Conservation (phyloP, 2,329 filamentous ascomycete genomes). For the Colletotrichum sp. region DNA sequence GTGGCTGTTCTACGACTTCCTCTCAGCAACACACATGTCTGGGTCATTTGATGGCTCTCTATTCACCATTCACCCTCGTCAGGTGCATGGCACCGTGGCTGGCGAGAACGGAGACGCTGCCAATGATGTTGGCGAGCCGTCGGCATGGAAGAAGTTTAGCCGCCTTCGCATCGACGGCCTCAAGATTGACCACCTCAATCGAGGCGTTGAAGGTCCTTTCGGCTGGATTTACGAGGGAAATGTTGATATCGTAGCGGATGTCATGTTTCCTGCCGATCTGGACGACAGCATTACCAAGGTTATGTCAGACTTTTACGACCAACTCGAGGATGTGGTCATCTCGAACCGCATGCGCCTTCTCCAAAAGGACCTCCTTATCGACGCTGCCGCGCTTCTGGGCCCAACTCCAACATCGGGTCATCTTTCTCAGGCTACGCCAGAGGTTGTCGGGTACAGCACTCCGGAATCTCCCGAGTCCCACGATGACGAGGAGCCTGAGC, state of each 20-base stretch:
- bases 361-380: constrained; percentile 45
- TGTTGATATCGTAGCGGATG: constrained; percentile 93
- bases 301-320: constrained; percentile 96
- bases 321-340: constrained; percentile 89
- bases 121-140: constrained; percentile 67
- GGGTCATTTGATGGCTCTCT: constrained; percentile 94
- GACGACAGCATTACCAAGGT: constrained; percentile 92
- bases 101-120: constrained; percentile 59
- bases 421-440: constrained; percentile 30
- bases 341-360: constrained; percentile 72
- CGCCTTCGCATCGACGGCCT: constrained; percentile 90
- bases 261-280: constrained; percentile 89
- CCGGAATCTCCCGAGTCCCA: neutral
- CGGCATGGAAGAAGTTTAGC: constrained; percentile 94
- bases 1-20: constrained; percentile 97
- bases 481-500: neutral
- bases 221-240: constrained; percentile 98
- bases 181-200: constrained; percentile 94
- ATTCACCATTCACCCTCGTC: constrained; percentile 95
- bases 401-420: constrained; percentile 35
- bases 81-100: constrained; percentile 81
- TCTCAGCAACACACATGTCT: constrained; percentile 95
- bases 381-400: constrained; percentile 26
- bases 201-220: constrained; percentile 90
- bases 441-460: neutral